Evolutionary conservation across 2,329 filamentous ascomycete genomes (phyloP).

Genomic region (Talaromyces sp.): DNA sequence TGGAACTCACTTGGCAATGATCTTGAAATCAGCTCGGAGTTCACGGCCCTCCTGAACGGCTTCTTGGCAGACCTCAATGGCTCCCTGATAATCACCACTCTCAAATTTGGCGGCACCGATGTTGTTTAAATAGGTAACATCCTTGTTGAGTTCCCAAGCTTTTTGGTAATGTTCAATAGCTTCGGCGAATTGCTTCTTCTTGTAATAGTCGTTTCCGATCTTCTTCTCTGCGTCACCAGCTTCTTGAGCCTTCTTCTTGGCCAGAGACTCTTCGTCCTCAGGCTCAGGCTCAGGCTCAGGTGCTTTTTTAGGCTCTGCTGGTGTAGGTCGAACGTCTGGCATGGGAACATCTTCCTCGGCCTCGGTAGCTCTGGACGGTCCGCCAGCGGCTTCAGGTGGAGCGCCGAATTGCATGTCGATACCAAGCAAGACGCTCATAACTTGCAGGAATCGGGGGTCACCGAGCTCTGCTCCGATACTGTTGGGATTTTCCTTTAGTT

Average conservation of each 20-base stretch:
- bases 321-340: conserved; percentile 62
- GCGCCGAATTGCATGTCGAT: conserved; percentile 78
- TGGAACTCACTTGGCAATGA: conserved; percentile 74
- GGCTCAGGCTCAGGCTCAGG: conserved; percentile 60
- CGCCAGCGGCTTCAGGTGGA: conserved; percentile 46
- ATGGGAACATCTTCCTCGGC: conserved; percentile 72
- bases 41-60: conserved; percentile 87
- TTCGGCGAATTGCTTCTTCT: conserved; percentile 95
- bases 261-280: conserved; percentile 76
- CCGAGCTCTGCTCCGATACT: conserved; percentile 75
- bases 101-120: conserved; percentile 91
- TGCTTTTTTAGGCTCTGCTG: conserved; percentile 53
- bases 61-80: conserved; percentile 81
- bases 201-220: conserved; percentile 90
- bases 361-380: conserved; percentile 46
- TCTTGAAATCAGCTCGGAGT: conserved; percentile 93
- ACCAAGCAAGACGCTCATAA: conserved; percentile 88
- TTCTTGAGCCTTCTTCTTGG: conserved; percentile 86
- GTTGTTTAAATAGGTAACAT: conserved; percentile 98
- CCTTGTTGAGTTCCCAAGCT: conserved; percentile 91
- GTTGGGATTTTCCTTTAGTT: conserved; percentile 75
- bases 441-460: conserved; percentile 88
- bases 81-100: conserved; percentile 87
- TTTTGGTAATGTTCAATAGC: conserved; percentile 93
- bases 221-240: conserved; percentile 94